These are phyloP conservation scores for Plantago major DNA, from an alignment of 257 asterid genomes.

Conservation along the genomic window DNA sequence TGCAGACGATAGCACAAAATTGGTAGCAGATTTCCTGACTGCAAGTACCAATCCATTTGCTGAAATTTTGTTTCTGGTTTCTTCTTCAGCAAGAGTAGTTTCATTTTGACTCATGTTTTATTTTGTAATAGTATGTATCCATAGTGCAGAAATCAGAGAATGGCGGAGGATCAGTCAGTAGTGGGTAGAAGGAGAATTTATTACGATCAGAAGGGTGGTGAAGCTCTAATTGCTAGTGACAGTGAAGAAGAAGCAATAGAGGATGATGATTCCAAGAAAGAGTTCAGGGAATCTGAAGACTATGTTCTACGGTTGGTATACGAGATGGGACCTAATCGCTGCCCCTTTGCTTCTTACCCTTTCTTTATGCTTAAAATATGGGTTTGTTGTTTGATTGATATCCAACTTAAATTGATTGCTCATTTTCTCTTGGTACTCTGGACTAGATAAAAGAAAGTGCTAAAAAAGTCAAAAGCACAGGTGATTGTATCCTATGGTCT, in stretches of 20 bases:
- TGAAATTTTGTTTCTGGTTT: too few species aligned
- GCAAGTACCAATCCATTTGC: too few species aligned
- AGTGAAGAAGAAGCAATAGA: constrained; percentile 87
- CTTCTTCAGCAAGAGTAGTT: neutral
- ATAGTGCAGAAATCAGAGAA: constrained; percentile 76
- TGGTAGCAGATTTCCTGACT: too few species aligned
- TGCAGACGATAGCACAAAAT: too few species aligned
- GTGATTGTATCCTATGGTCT: too few species aligned
- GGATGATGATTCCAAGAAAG: constrained; percentile 83
- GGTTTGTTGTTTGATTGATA: constrained; percentile 7
- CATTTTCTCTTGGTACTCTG: constrained; percentile 9
- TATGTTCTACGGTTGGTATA: constrained; percentile 75
- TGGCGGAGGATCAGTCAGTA: constrained; percentile 96
- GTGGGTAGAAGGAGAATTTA: constrained; percentile 95
- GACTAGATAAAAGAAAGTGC: constrained; percentile 7
- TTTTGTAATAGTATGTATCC: neutral
- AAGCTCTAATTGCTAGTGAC: constrained; percentile 94
- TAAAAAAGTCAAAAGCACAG: too few species aligned
- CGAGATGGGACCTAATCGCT: constrained; percentile 1
- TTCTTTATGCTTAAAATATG: neutral
- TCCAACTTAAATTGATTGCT: constrained; percentile 14
- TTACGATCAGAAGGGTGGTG: constrained; percentile 87
- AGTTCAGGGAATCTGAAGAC: constrained; percentile 81
- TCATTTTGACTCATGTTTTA: neutral
- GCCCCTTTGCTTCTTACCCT: constrained; percentile 8